Evolutionary conservation across 2,329 filamentous ascomycete species (phyloP).

Genomic region (Xylariaceae sp.): DNA sequence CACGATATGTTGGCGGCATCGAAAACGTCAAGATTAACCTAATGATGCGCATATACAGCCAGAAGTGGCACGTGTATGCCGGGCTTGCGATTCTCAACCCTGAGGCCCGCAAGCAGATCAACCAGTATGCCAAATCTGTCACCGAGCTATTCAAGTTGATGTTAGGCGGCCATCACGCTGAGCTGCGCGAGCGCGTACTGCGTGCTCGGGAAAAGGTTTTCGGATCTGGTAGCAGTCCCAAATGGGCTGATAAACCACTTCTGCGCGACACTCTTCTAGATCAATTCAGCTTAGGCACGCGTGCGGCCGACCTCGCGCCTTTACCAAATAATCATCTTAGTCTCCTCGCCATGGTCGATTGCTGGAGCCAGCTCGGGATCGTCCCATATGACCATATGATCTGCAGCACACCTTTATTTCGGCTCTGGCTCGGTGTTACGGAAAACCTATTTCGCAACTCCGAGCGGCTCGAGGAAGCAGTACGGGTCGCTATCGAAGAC

Average conservation of each 20-base stretch:
- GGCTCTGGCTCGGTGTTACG: constrained; percentile 93
- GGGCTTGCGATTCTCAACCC: constrained; percentile 96
- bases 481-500: constrained; percentile 84
- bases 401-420: constrained; percentile 95
- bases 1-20: constrained; percentile 94
- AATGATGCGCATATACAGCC: constrained; percentile 92
- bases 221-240: constrained; percentile 43
- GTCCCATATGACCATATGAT: constrained; percentile 99
- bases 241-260: constrained; percentile 63
- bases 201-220: constrained; percentile 68
- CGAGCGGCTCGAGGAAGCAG: constrained; percentile 75
- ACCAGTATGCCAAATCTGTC: constrained; percentile 87
- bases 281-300: constrained; percentile 73
- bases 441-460: constrained; percentile 90
- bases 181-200: constrained; percentile 70
- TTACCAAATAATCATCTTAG: constrained; percentile 92
- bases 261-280: constrained; percentile 83
- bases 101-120: constrained; percentile 85
- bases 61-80: constrained; percentile 99
- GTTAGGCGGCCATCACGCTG: constrained; percentile 77
- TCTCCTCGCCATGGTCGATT: constrained; percentile 95
- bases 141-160: constrained; percentile 97
- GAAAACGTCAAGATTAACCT: constrained; percentile 99
- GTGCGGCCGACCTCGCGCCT: constrained; percentile 33
- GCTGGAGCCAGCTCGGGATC: constrained; percentile 91